Conservation (phyloP, 441 rosid species). For the Pelargonium fulgidum region DNA sequence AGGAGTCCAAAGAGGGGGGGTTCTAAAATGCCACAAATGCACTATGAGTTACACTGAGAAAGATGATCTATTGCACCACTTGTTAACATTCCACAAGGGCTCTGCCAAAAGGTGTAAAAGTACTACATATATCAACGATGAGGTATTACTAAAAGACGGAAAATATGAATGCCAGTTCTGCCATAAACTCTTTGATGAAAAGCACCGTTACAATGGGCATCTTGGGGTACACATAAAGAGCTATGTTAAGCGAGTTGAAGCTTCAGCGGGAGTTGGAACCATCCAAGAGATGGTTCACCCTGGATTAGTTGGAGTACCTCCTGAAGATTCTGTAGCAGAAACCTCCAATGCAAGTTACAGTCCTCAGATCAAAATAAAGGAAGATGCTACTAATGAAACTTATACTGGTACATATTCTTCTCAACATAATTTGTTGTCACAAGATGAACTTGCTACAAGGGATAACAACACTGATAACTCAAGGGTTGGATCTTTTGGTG, state of each 20-base stretch:
- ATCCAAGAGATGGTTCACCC: slow-evolving; percentile 20
- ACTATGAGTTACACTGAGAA: slow-evolving; percentile 24
- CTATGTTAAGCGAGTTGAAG: slow-evolving; percentile 24
- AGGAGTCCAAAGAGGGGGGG: slow-evolving; percentile 17
- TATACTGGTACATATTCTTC: slow-evolving; percentile 4
- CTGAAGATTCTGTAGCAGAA: slow-evolving; percentile 21
- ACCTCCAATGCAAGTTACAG: slow-evolving; percentile 14
- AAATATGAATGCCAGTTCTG: slow-evolving; percentile 34
- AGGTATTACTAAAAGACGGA: slow-evolving; percentile 25
- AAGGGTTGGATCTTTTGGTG: slow-evolving; percentile 13
- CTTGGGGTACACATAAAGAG: slow-evolving; percentile 27
- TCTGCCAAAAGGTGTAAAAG: slow-evolving; percentile 17
- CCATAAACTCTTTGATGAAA: slow-evolving; percentile 28
- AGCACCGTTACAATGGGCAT: slow-evolving; percentile 23
- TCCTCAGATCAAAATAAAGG: slow-evolving; percentile 15
- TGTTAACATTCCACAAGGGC: slow-evolving; percentile 28
- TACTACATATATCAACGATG: slow-evolving; percentile 13
- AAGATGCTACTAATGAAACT: slow-evolving; percentile 15
- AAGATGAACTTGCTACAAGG: slow-evolving; percentile 13
- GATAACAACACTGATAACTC: slow-evolving; percentile 10
- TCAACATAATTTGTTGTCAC: slow-evolving; percentile 2
- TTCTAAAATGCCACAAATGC: slow-evolving; percentile 31
- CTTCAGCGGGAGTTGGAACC: slow-evolving; percentile 20
- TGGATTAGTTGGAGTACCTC: slow-evolving; percentile 16
- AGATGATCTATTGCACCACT: slow-evolving; percentile 29